A percentile compares a stretch with the other conserved stretches of the same genome.
Conservation (phyloP, 441 rosid species). For the Populus tomentosa region DNA sequence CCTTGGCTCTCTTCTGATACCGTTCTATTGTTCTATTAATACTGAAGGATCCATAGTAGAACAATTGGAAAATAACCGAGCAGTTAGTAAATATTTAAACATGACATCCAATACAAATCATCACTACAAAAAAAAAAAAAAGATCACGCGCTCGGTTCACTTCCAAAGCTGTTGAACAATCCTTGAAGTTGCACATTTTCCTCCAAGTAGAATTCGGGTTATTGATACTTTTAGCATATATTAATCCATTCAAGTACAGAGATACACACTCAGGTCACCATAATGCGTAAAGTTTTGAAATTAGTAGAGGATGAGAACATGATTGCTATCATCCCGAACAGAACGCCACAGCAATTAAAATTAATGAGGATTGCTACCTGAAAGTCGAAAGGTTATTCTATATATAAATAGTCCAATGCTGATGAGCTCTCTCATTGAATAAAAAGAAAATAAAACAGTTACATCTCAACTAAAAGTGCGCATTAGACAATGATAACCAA, state of each 20-base stretch:
- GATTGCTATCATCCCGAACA: background rate
- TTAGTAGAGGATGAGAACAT: background rate
- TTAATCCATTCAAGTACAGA: too few relatives aligned
- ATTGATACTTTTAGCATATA: too few relatives aligned
- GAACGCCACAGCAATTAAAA: background rate
- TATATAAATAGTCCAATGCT: background rate
- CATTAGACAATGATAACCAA: too few relatives aligned
- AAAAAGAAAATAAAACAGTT: background rate
- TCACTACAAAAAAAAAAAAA: background rate
- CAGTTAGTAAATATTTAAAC: background rate
- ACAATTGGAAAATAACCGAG: background rate
- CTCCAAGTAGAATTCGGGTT: too few relatives aligned
- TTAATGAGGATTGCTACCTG: too few relatives aligned
- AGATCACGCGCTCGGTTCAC: too few relatives aligned
- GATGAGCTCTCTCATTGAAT: background rate
- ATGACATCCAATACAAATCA: background rate
- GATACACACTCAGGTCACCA: too few relatives aligned
- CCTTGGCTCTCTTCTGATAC: conserved; percentile 58
- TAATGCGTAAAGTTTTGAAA: background rate
- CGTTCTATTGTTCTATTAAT: conserved; percentile 56
- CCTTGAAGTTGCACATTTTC: background rate
- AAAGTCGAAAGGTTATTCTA: too few relatives aligned
- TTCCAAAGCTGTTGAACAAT: background rate
- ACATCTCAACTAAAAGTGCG: too few relatives aligned
- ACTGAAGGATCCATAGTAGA: conserved; percentile 28